Evolutionary conservation across 306 rosid species (phyloP).

Genomic region (Citrullus amarus): DNA sequence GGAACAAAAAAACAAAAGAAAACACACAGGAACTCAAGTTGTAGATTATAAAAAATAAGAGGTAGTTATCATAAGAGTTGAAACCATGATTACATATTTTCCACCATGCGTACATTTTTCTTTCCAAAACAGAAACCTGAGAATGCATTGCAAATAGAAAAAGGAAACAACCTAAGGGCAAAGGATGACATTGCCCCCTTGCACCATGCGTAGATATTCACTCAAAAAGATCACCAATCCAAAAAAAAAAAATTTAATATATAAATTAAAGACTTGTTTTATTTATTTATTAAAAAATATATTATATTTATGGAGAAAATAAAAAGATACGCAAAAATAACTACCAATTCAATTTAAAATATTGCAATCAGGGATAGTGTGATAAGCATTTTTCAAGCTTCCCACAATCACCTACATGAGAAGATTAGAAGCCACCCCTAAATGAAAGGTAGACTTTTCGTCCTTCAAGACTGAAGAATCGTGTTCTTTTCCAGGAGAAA

Average conservation of each 20-base stretch:
- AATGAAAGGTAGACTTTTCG: slow-evolving; percentile 65
- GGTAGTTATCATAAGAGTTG: neutral
- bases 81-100: neutral
- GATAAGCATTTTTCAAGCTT: neutral
- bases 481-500: slow-evolving; percentile 93
- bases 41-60: neutral
- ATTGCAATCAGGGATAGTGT: neutral
- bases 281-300: neutral
- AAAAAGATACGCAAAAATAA: neutral
- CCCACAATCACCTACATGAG: slow-evolving; percentile 50
- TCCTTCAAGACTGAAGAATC: slow-evolving; percentile 76
- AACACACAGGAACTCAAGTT: neutral
- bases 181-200: neutral
- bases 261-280: neutral
- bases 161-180: neutral
- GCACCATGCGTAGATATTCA: neutral
- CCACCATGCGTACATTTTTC: neutral
- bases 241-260: neutral
- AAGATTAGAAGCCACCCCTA: slow-evolving; percentile 71
- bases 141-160: too few relatives aligned
- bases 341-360: slow-evolving; percentile 6
- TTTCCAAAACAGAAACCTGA: neutral
- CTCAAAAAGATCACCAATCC: neutral
- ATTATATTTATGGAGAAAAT: neutral
- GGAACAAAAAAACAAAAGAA: neutral